Evolutionary conservation across 805 yeast genomes (phyloP), one percentile per base, ranked within the genome.

Genomic region (Wickerhamomyces bisporus): DNA sequence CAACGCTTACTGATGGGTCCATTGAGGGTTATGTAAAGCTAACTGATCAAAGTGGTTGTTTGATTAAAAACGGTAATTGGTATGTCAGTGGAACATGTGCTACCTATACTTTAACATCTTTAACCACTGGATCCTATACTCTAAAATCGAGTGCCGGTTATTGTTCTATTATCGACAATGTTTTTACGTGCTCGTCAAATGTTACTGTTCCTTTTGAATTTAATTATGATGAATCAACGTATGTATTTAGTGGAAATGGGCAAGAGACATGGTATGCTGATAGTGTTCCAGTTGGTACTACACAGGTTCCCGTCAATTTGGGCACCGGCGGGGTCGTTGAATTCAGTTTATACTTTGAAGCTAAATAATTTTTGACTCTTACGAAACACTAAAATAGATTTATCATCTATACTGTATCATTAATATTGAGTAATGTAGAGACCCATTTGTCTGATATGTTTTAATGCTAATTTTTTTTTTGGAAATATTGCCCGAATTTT

Each of bases 41-140:
- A 12, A 55, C 69, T 15, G 73, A 64, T 30, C 73, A 79, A 41
- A 45, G 60, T 5, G 96, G 95, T 9, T 86, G 96, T 61, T 64
- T 91, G 41, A 91, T 89, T 52, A 76, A 84, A 43, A 84, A 77
- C 52, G 98, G 98, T 4, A 73, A 77, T 47, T 89, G 95, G 93
- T 86, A 81, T 62, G 56, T 72, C 5, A 57, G 64, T 29, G 96
- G 96, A 1, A 77, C 93, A 0, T 91, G 97, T 60, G 98, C 96
- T 5, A 77, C 82, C 5, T 89, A 70, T 62, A 69, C 69, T 19
- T 50, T 84, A 19, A 52, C 33, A 13, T 40, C 44, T n/a, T 24
- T 38, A n/a, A 24, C 30, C 9, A 44, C 43, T 3, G 93, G 93
- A n/a, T 41, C 44, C 8, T 73, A 76, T 50, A 73, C 77, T 40